phyloP scores from a whole-genome alignment of 768 basidiomycete species.

The Phaeotremella skinneri region DNA sequence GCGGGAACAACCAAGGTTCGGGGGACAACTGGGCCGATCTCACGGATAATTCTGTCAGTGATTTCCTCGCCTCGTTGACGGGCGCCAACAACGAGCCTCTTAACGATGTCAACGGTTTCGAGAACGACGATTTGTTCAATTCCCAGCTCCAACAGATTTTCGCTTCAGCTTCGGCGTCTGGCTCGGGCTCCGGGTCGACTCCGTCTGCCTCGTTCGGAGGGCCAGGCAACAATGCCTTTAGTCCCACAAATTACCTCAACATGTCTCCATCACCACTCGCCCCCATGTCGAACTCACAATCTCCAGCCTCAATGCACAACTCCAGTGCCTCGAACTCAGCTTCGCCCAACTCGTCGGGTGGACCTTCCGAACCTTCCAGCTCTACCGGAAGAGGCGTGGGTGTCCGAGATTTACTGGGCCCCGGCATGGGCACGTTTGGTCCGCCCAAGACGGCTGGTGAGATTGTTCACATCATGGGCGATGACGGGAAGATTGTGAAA shows the following conservation, averaged over 20 bases:
- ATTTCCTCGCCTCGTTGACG: slow-evolving; percentile 39
- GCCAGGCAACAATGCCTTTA: slow-evolving; percentile 23
- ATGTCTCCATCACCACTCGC: slow-evolving; percentile 43
- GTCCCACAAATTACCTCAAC: slow-evolving; percentile 47
- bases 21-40: slow-evolving; percentile 28
- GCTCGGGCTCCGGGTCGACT: neutral
- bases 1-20: neutral
- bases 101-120: slow-evolving; percentile 5
- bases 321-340: slow-evolving; percentile 18
- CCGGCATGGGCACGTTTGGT: slow-evolving; percentile 23
- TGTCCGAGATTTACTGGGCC: neutral
- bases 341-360: slow-evolving; percentile 23
- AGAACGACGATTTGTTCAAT: slow-evolving; percentile 35
- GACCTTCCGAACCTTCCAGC: neutral
- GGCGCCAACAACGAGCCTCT: slow-evolving; percentile 13
- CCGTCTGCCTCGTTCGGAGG: neutral
- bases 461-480: slow-evolving; percentile 31
- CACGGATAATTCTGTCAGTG: slow-evolving; percentile 34
- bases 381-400: neutral
- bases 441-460: slow-evolving; percentile 8
- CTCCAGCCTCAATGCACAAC: slow-evolving; percentile 20
- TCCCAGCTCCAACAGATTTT: slow-evolving; percentile 35
- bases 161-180: slow-evolving; percentile 16
- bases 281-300: slow-evolving; percentile 22
- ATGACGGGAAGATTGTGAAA: slow-evolving; percentile 34